Base-by-base conservation (phyloP, 208 protist genomes). In the Leishmania guyanensis region DNA sequence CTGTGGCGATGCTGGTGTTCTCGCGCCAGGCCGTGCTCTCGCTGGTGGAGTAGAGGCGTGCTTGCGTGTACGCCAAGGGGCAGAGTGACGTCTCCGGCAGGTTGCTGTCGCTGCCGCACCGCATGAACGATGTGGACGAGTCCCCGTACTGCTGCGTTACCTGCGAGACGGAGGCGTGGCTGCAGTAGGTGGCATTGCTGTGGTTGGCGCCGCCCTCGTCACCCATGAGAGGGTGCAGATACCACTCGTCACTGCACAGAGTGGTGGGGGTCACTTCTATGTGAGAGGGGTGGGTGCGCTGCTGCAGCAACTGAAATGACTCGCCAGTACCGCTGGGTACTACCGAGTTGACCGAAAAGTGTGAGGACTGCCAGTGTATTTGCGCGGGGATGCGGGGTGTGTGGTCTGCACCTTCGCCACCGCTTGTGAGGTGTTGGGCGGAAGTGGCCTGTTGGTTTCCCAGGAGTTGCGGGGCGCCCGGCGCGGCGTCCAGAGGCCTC, bases 1-100 rank as follows among this genome's bases (percentile, higher is more conserved):
- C 50, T 3, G 81, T 54, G 33, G 53, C 53, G 12, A 65, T 36
- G 12, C 68, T 36, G 36, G 51, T 80, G 70, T 80, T 60, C 60
- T 84, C 81, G 48, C 77, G 53, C 81, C 81, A 84, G 50, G 75
- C 69, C 22, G 75, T 84, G 60, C 54, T 84, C 70, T 77, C 81
- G 51, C 81, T 84, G 5, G 76, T 36, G 36, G 81, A 50, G 76
- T 80, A 81, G 76, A 69, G 76, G 70, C 71, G 76, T 29, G 81
- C 62, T 20, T 60, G 48, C 22, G 62, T 36, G 69, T 80, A 74
- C 14, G 46, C 56, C 75, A 51, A 78, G 36, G 48, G 74, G 0
- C 80, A 62, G 12, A 75, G 54, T 48, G 80, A 68, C 65, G 4
- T 65, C 56, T 39, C 75, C 68, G 9, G 68, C 16, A n/a, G 26